Evolutionary conservation across 768 basidiomycete species (phyloP), one percentile per base, ranked within the genome.

Genomic region (Lactarius pseudohatsudake): DNA sequence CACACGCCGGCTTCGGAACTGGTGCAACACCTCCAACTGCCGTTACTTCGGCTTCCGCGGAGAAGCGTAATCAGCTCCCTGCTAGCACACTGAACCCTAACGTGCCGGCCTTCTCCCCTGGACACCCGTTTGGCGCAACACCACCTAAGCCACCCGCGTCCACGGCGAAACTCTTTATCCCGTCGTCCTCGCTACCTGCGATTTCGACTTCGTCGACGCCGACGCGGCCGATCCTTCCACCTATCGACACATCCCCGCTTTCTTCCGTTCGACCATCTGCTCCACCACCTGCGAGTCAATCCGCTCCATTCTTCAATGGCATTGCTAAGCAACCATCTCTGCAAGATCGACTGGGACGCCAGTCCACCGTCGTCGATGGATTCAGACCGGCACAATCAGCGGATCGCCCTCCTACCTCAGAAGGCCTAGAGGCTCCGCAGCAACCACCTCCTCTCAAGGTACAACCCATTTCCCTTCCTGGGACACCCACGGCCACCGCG

Each of bases 401-500:
- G 3, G 32, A 67, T 45, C 28, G 47, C n/a, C 28, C 28, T 5
- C 4, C 20, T 6, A 11, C 41, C 43, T 40, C 65, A 32, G 53
- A 41, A 16, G 16, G 28, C 2, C 18, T 13, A 2, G 62, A 47
- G 16, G 28, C 43, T 6, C 63, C 57, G 18, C 60, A 58, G 15
- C 50, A 53, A 0, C 71, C 71, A 0, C 77, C 77, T 26, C 71
- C 71, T 18, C 53, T 73, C 41, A 76, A 72, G 45, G 50, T 71
- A 0, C 66, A 70, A 20, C 74, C 74, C 1, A 61, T 77, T 10
- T 67, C 74, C 9, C 69, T 78, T 4, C 77, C 77, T 0, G 72
- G 75, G 18, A 78, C 77, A 0, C 76, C 76, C 7, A 77, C 77
- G 1, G 70, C 65, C 20, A 56, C 72, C 40, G 71, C 70, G 66